phyloP scores from a whole-genome alignment of 345 rosid genomes.

The Populus deltoides region DNA sequence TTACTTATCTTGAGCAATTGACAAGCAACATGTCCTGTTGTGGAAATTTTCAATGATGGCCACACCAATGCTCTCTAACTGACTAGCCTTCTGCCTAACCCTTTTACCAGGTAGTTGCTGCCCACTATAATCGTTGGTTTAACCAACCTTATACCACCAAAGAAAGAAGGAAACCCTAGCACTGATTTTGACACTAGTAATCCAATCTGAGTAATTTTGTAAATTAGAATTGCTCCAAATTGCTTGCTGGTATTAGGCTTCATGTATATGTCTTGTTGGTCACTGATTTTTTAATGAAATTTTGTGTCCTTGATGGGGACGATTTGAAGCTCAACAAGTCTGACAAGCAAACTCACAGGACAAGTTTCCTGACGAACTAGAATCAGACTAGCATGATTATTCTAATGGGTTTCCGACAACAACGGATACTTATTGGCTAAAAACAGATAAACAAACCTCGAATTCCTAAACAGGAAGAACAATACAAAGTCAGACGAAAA shows the following conservation, averaged over 20 bases:
- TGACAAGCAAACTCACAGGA: neutral
- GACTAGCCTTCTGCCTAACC: constrained; percentile 4
- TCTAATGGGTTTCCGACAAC: constrained; percentile 15
- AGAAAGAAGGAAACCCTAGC: neutral
- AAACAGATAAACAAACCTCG: constrained; percentile 28
- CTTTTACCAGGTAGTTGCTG: neutral
- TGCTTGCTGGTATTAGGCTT: neutral
- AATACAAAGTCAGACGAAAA: constrained; percentile 25
- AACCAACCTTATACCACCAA: neutral
- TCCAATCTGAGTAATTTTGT: neutral
- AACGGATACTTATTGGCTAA: constrained; percentile 20
- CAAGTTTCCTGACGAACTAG: constrained; percentile 10
- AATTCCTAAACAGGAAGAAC: constrained; percentile 10
- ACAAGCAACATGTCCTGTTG: neutral
- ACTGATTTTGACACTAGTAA: neutral
- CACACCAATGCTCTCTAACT: constrained; percentile 8
- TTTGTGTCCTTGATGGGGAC: neutral
- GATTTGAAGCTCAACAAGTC: neutral
- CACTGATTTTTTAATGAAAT: neutral
- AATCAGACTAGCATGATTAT: constrained; percentile 1
- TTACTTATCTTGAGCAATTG: neutral
- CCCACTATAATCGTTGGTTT: neutral
- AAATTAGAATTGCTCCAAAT: neutral
- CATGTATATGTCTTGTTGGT: neutral
- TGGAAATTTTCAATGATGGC: constrained; percentile 5